Base-by-base conservation (phyloP, 768 basidiomycete genomes). In the Lyophyllum shimeji region DNA sequence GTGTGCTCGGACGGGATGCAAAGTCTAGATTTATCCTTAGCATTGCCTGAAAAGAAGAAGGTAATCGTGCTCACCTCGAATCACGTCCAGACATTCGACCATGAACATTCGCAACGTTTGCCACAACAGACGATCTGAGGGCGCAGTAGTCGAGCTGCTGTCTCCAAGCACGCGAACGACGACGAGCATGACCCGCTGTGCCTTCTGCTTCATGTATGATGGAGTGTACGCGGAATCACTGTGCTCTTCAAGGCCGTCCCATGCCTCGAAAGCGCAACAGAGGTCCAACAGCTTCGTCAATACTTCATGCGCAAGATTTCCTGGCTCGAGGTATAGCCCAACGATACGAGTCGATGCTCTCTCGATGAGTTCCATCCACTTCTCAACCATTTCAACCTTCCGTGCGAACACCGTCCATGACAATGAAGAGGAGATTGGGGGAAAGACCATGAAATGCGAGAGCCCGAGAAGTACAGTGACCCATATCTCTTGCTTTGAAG, bases 361-460 rank as follows among this genome's bases (percentile, higher is more conserved):
- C 58, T 76, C 72, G 54, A 89, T 73, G 47, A 87, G 72, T 23
- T 83, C 79, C 44, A 89, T 69, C 5, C 82, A 78, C 12, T 77
- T 67, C 40, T 83, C 79, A 3, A 79, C 79, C 59, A 87, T 71
- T 52, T 72, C 76, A 53, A 84, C 73, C 60, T 82, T 84, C 63
- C 87, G 85, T 60, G 82, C 76, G 60, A 83, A 75, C 11, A 77
- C 75, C 40, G 71, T 72, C 82, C 85, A 89, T 1, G 74, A 68
- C 23, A 78, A 71, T 29, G 71, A 67, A 21, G 71, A 72, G n/a
- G 82, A 78, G 9, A 77, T 69, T 15, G 60, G 58, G n/a, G 84
- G 84, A 64, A 89, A 84, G 40, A 84, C 75, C 60, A 82, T 76
- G 55, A 81, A 75, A 44, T 85, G 82, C 1, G 82, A 75, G 21